These are phyloP conservation scores for Candida mesenterica DNA, from an alignment of 1,139 yeast genomes.

Conservation along the genomic window DNA sequence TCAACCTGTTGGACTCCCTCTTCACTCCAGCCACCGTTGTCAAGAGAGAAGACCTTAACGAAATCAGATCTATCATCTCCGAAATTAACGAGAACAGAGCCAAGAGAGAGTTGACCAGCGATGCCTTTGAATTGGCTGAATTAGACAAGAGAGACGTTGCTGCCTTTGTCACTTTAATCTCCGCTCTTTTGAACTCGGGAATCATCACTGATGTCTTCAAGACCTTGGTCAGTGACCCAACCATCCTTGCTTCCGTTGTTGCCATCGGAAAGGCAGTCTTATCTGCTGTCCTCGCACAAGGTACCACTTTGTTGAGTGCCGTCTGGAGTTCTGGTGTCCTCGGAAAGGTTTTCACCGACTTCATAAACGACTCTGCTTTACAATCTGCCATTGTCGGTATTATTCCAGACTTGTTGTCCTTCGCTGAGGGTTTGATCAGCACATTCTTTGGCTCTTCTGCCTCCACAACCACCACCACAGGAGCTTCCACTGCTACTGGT, in stretches of 20 bases:
- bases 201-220: slow-evolving; percentile 37
- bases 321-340: slow-evolving; percentile 46
- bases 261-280: slow-evolving; percentile 33
- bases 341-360: slow-evolving; percentile 31
- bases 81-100: slow-evolving; percentile 33
- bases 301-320: slow-evolving; percentile 44
- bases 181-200: slow-evolving; percentile 42
- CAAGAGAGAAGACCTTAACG: slow-evolving; percentile 37
- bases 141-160: slow-evolving; percentile 41
- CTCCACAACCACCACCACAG: slow-evolving; percentile 17
- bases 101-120: slow-evolving; percentile 33
- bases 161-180: slow-evolving; percentile 35
- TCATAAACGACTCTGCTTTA: slow-evolving; percentile 36
- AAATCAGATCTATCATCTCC: slow-evolving; percentile 33
- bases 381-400: slow-evolving; percentile 35
- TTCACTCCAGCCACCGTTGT: slow-evolving; percentile 21
- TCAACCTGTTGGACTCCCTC: slow-evolving; percentile 12
- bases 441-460: slow-evolving; percentile 17
- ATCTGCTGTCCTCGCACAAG: slow-evolving; percentile 38
- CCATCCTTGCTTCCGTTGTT: slow-evolving; percentile 26
- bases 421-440: slow-evolving; percentile 32
- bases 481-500: slow-evolving; percentile 15
- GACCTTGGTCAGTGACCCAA: slow-evolving; percentile 33
- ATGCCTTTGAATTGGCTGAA: slow-evolving; percentile 25
- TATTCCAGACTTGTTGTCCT: slow-evolving; percentile 34